Evolutionary conservation across 768 basidiomycete species (phyloP).

Genomic region (Strobilomyces confusus): DNA sequence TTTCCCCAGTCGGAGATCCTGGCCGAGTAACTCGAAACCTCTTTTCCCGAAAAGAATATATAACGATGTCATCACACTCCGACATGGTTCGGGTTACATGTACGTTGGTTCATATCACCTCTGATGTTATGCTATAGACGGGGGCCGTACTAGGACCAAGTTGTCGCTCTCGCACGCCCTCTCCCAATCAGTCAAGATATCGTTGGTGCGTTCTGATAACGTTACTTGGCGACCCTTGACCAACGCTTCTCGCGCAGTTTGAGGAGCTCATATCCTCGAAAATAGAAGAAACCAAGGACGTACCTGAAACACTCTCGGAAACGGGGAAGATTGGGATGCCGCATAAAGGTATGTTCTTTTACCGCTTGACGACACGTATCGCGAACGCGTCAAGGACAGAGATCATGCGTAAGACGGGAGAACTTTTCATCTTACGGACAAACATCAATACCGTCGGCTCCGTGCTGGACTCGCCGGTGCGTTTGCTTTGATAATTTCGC

Average conservation of each 20-base stretch:
- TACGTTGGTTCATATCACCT: constrained; percentile 37
- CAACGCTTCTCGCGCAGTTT: constrained; percentile 46
- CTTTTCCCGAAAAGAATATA: constrained; percentile 62
- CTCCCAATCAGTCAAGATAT: constrained; percentile 96
- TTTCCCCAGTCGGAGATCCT: constrained; percentile 4
- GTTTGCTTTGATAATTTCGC: constrained; percentile 26
- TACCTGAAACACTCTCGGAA: constrained; percentile 88
- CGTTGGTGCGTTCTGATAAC: constrained; percentile 50
- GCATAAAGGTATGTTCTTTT: constrained; percentile 56
- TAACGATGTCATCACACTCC: constrained; percentile 94
- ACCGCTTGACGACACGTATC: constrained; percentile 2
- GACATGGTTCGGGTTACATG: constrained; percentile 96
- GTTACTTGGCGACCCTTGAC: neutral
- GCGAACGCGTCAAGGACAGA: constrained; percentile 42
- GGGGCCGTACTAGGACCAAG: constrained; percentile 68
- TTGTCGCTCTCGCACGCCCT: constrained; percentile 91
- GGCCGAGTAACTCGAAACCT: constrained; percentile 30
- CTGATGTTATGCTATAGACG: constrained; percentile 7
- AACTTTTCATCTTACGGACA: constrained; percentile 87
- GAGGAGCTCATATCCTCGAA: constrained; percentile 90
- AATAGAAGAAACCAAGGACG: constrained; percentile 95
- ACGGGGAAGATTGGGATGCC: constrained; percentile 93
- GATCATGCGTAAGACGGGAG: constrained; percentile 97
- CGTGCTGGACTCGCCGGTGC: constrained; percentile 90
- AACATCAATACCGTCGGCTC: constrained; percentile 96